These are phyloP conservation scores for Salisapilia sapeloensis DNA, from an alignment of 352 stramenopile genomes.

Conservation along the genomic window DNA sequence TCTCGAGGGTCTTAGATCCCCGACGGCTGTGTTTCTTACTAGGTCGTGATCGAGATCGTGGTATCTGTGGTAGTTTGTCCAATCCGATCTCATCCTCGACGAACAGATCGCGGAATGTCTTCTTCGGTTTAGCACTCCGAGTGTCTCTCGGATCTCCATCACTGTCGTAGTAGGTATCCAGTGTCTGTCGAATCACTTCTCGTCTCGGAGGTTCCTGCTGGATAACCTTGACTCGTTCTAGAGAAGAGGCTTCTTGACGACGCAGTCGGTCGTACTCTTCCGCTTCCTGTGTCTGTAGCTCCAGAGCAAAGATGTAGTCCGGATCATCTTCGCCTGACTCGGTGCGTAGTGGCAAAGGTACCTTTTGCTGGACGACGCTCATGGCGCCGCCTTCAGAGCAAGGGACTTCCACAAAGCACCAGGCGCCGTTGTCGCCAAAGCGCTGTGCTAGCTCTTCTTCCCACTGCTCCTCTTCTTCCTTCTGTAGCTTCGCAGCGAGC, in stretches of 20 bases:
- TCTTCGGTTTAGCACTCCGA: too few species aligned
- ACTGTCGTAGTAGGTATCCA: conserved; percentile 24
- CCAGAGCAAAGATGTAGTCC: conserved; percentile 56
- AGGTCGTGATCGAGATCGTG: too few species aligned
- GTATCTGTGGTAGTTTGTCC: too few species aligned
- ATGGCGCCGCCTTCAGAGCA: conserved; percentile 31
- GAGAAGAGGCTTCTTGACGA: conserved; percentile 44
- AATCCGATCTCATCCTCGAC: too few species aligned
- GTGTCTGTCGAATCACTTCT: conserved; percentile 23
- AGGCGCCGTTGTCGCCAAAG: conserved; percentile 42
- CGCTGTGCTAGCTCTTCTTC: conserved; percentile 39
- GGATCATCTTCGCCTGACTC: conserved; percentile 15
- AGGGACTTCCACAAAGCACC: conserved; percentile 65
- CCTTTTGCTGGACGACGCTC: conserved; percentile 56
- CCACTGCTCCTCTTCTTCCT: conserved; percentile 49
- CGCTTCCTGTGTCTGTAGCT: conserved; percentile 50
- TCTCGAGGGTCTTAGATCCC: too few species aligned
- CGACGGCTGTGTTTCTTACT: too few species aligned
- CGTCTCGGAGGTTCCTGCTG: conserved; percentile 28
- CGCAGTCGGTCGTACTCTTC: conserved; percentile 58
- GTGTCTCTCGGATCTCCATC: conserved; percentile 12
- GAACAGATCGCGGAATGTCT: too few species aligned
- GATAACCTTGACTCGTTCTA: conserved; percentile 41
- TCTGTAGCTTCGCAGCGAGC: conserved; percentile 45
- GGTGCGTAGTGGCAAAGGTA: conserved; percentile 20